Evolutionary conservation across 331 rosid genomes (phyloP), one percentile per base, ranked within the genome.

Genomic region (Quercus lobata): DNA sequence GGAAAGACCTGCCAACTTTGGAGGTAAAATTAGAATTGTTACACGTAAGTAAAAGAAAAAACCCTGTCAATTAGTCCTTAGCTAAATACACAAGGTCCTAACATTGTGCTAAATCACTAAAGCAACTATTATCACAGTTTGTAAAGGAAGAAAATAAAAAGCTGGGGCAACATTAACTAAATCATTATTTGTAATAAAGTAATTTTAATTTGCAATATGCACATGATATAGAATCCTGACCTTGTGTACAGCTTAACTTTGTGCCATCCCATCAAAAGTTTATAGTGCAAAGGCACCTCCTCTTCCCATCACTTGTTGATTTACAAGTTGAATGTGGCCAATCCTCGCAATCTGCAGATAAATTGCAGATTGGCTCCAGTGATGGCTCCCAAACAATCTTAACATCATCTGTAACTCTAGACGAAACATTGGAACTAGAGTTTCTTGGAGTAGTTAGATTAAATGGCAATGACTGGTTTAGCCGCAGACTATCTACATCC

Each of bases 311-410:
- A 4, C 0, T 9, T 17, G 10, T 29, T 52, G 52, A 44, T 44
- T 1, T 34, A 63, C 91, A 90, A 34, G 77, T 86, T 62, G 93
- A 87, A 71, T 89, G 27, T 17, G 72, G 60, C 88, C 81, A 89
- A 44, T 9, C n/a, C 16, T 6, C 16, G 86, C 93, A 89, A 58
- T 74, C 69, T 56, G 1, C 2, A 15, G 5, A 4, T 1, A 35
- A 7, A 61, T 0, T 58, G 8, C 93, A 87, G 14, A 46, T 21
- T 3, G 93, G 86, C 70, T 79, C 88, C 5, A 0, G 29, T 1
- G 90, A 71, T 19, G 69, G 74, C 0, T 17, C 7, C 93, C 88
- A 89, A n/a, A n/a, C 24, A 25, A 90, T 15, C 44, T 79, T 54
- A 7, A 81, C 19, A 34, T 15, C 34, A 6, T 44, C 58, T 0